These are phyloP conservation scores for Aspergillus awamori DNA, from an alignment of 2,329 filamentous ascomycete genomes.

Conservation along the genomic window DNA sequence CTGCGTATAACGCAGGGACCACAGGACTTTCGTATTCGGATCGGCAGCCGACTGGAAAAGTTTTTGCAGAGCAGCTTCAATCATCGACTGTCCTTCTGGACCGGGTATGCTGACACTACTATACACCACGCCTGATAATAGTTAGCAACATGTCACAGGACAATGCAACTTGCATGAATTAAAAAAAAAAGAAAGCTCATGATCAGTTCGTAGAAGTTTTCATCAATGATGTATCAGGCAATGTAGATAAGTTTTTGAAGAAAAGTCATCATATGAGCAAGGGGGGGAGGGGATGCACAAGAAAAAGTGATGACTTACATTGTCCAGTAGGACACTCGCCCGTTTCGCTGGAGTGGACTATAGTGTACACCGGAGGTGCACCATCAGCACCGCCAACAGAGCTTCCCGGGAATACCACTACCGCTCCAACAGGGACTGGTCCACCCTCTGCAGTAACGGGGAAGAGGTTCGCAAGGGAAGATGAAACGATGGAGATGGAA, in stretches of 20 bases:
- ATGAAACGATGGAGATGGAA: conserved; percentile 70
- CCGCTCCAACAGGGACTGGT: conserved; percentile 70
- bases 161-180: conserved; percentile 21
- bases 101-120: conserved; percentile 49
- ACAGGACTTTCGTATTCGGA: conserved; percentile 48
- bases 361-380: conserved; percentile 58
- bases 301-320: conserved; percentile 67
- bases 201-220: conserved; percentile 78
- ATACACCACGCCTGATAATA: conserved; percentile 59
- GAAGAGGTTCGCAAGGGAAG: conserved; percentile 68
- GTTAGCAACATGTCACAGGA: conserved; percentile 39
- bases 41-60: conserved; percentile 44
- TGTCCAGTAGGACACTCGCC: conserved; percentile 87
- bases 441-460: conserved; percentile 72
- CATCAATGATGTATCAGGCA: conserved; percentile 94
- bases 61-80: conserved; percentile 40
- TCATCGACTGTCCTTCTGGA: conserved; percentile 43
- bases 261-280: conserved; percentile 76
- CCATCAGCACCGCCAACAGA: conserved; percentile 33
- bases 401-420: conserved; percentile 44
- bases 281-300: conserved; percentile 16
- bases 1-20: conserved; percentile 58
- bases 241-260: conserved; percentile 96
- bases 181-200: conserved; percentile 41
- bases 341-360: conserved; percentile 84